Evolutionary conservation across 2,329 filamentous ascomycete species (phyloP), one percentile per base, ranked within the genome.

Genomic region (Fusarium sp.): DNA sequence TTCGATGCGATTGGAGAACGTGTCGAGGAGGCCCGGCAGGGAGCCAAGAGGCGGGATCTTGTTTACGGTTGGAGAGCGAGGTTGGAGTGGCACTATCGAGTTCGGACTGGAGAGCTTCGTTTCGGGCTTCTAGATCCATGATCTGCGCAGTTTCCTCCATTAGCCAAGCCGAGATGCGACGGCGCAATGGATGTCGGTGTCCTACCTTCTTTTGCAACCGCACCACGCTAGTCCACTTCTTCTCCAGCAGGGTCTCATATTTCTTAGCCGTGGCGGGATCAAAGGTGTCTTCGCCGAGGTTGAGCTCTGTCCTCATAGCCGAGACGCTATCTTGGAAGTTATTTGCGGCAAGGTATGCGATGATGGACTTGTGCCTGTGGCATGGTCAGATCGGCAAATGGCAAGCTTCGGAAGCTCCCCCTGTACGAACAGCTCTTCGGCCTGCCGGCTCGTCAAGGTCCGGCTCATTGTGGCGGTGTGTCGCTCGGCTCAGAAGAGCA

Each of bases 141-240:
- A 98, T 97, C 94, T 97, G 51, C 11, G 53, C 28, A 47, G 30
- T 18, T 39, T 43, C 28, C 60, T 50, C 62, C 39, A 37, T 53
- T 39, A 61, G 67, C 60, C n/a, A 52, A n/a, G 44, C 30, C n/a
- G 12, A 3, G 15, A 44, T 55, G 60, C 54, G 50, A 18, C 16
- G 54, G 23, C 53, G 53, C 56, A 54, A 31, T 40, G 39, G 46
- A 34, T 23, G 70, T 11, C 7, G 13, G n/a, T 18, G 23, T 4
- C 81, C 53, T 82, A 92, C 94, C 92, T 97, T 98, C 82, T 97
- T 98, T 83, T 98, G 95, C 80, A 98, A 82, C 66, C 95, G 89
- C 76, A 98, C 94, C 30, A 98, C 92, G 76, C 94, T 96, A 18
- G 95, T 98, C 95, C 95, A 98, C 85, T 98, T 98, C 88, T 97